phyloP scores from a whole-genome alignment of 1,284 basidiomycete species.

The Apiotrichum akiyoshidainum region DNA sequence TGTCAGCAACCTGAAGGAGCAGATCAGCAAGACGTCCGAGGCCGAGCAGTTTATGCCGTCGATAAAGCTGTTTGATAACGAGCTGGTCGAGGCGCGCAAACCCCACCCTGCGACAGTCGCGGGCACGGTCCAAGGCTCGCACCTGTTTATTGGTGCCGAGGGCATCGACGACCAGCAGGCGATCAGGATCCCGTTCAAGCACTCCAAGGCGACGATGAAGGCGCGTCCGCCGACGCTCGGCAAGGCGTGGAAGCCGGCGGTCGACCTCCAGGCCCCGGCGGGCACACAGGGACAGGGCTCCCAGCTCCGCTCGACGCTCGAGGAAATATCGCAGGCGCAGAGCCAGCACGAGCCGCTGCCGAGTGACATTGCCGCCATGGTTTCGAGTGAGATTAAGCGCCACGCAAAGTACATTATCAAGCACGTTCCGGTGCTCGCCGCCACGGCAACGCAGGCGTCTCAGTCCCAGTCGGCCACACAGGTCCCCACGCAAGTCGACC shows the following conservation, averaged over 20 bases:
- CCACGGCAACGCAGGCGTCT: not conserved
- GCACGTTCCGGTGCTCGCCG: not conserved
- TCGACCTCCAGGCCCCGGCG: slow-evolving; percentile 32
- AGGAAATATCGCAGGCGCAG: slow-evolving; percentile 17
- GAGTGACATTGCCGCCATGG: slow-evolving; percentile 40
- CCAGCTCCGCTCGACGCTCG: slow-evolving; percentile 17
- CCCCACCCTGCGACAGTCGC: slow-evolving; percentile 69
- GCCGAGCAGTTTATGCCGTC: slow-evolving; percentile 53
- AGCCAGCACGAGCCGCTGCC: slow-evolving; percentile 12
- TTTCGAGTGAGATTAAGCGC: slow-evolving; percentile 47
- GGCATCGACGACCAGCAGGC: slow-evolving; percentile 64
- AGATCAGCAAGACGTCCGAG: slow-evolving; percentile 45
- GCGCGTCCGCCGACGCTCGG: slow-evolving; percentile 74
- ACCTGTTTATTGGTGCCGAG: slow-evolving; percentile 71
- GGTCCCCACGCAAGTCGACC: slow-evolving; percentile 13
- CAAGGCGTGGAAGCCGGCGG: slow-evolving; percentile 61
- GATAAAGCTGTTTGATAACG: slow-evolving; percentile 68
- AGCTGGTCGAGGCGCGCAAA: slow-evolving; percentile 63
- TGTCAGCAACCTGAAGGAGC: slow-evolving; percentile 54
- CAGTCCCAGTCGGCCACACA: not conserved
- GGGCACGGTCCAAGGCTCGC: slow-evolving; percentile 62
- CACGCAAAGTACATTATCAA: slow-evolving; percentile 44
- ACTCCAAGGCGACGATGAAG: slow-evolving; percentile 77
- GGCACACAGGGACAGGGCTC: not conserved
- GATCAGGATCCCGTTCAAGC: slow-evolving; percentile 69